phyloP scores from a whole-genome alignment of 129 eudicot genomes.

The Saussurea involucrata region DNA sequence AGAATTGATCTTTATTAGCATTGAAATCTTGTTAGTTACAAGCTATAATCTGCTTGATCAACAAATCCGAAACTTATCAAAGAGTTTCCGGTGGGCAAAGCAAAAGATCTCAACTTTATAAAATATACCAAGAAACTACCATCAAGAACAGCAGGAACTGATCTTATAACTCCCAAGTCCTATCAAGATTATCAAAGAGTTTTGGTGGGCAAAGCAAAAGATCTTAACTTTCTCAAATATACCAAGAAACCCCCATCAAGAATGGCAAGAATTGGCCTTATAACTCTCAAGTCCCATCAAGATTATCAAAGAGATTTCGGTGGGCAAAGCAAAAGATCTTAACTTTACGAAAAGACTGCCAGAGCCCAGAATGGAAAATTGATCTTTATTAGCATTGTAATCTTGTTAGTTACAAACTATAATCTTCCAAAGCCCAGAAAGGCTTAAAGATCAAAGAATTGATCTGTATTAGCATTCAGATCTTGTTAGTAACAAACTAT shows the following conservation, averaged over 20 bases:
- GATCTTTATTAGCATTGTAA: not conserved
- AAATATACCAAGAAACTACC: not conserved
- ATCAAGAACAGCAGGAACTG: not conserved
- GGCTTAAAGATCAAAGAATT: not conserved
- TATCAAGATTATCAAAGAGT: not conserved
- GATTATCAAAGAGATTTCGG: not conserved
- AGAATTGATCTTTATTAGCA: not conserved
- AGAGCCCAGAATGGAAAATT: not conserved
- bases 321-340: not conserved
- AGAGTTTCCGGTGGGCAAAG: not conserved
- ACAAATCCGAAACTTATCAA: not conserved
- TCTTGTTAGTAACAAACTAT: not conserved
- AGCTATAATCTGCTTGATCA: not conserved
- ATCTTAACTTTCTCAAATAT: not conserved
- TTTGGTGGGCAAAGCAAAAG: not conserved
- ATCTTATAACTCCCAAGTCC: not conserved
- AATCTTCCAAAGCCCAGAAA: not conserved
- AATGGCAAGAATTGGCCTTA: not conserved
- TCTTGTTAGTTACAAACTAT: not conserved
- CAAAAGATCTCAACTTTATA: not conserved
- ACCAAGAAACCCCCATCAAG: not conserved
- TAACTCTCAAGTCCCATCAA: not conserved
- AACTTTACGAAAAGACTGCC: not conserved
- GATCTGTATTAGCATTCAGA: not conserved
- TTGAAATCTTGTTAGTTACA: not conserved